These are phyloP conservation scores for Phytophthora constricta DNA, from an alignment of 352 stramenopile genomes.

Conservation along the genomic window DNA sequence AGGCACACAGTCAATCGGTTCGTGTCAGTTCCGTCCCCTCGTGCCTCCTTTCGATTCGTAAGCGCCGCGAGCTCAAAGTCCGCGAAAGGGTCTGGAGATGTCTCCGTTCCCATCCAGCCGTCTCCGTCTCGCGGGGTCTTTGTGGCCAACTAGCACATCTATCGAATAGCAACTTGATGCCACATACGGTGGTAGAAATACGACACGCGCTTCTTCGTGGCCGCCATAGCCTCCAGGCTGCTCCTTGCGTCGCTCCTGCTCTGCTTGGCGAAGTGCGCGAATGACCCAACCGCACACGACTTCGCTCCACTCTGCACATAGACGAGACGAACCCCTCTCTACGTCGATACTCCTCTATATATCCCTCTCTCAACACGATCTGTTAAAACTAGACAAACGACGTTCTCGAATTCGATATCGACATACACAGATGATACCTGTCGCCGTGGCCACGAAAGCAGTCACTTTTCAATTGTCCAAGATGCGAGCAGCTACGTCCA, in stretches of 20 bases:
- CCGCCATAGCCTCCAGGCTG: neutral
- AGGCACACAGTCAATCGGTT: neutral
- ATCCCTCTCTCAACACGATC: neutral
- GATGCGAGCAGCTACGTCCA: slow-evolving; percentile 25
- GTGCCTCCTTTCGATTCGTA: neutral
- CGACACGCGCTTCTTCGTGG: slow-evolving; percentile 76
- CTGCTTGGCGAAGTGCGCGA: slow-evolving; percentile 35
- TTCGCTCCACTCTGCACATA: neutral
- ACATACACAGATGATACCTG: neutral
- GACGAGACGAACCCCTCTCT: neutral
- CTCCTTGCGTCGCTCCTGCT: neutral
- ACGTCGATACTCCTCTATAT: neutral
- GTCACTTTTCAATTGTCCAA: slow-evolving; percentile 24
- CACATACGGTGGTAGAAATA: slow-evolving; percentile 89
- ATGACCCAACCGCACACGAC: too few relatives aligned
- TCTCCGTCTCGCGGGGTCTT: too few relatives aligned
- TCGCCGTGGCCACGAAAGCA: slow-evolving; percentile 7
- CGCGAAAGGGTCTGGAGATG: neutral
- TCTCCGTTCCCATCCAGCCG: neutral
- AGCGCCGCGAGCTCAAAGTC: neutral
- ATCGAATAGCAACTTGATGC: too few relatives aligned
- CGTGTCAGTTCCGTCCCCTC: neutral
- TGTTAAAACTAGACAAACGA: neutral
- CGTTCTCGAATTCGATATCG: neutral
- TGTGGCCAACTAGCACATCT: too few relatives aligned